Evolutionary conservation across 495 filamentous ascomycete genomes (phyloP).

Genomic region (Penicillium arizonense): DNA sequence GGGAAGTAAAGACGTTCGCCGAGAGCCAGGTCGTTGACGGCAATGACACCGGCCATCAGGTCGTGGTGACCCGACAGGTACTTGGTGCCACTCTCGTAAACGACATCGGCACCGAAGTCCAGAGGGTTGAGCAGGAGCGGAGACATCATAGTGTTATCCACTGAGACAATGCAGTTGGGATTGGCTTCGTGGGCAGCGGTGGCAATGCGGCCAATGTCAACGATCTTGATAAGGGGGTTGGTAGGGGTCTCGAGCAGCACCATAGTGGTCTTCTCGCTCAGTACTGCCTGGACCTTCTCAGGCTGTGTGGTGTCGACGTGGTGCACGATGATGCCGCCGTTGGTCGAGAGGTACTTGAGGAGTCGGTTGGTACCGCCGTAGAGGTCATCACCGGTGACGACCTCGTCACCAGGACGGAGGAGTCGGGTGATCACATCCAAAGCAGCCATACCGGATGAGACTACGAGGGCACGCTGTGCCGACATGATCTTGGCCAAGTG

Average conservation of each 20-base stretch:
- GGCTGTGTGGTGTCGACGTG: conserved; percentile 90
- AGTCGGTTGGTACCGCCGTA: conserved; percentile 96
- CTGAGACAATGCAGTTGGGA: conserved; percentile 77
- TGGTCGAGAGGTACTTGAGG: conserved; percentile 83
- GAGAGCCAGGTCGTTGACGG: conserved; percentile 74
- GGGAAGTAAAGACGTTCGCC: conserved; percentile 93
- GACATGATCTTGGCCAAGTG: conserved; percentile 99
- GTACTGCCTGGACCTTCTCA: conserved; percentile 61
- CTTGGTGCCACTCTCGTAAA: conserved; percentile 96
- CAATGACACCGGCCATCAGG: conserved; percentile 96
- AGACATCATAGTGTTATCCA: conserved; percentile 99
- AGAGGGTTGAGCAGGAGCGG: conserved; percentile 89
- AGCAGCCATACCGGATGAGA: conserved; percentile 95
- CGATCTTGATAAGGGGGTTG: conserved; percentile 97
- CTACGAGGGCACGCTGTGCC: conserved; percentile 84
- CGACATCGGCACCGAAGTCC: conserved; percentile 90
- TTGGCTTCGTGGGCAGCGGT: conserved; percentile 73
- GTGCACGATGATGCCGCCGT: conserved; percentile 87
- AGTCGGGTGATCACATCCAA: conserved; percentile 96
- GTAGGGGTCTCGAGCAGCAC: conserved; percentile 95
- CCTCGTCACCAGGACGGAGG: conserved; percentile 90
- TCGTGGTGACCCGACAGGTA: conserved; percentile 98
- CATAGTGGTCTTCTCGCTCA: conserved; percentile 85
- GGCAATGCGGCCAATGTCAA: conserved; percentile 81
- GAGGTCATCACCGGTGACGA: conserved; percentile 93